Base-by-base conservation (phyloP, 2,329 filamentous ascomycete genomes). In the Ascochyta viciae-villosae region DNA sequence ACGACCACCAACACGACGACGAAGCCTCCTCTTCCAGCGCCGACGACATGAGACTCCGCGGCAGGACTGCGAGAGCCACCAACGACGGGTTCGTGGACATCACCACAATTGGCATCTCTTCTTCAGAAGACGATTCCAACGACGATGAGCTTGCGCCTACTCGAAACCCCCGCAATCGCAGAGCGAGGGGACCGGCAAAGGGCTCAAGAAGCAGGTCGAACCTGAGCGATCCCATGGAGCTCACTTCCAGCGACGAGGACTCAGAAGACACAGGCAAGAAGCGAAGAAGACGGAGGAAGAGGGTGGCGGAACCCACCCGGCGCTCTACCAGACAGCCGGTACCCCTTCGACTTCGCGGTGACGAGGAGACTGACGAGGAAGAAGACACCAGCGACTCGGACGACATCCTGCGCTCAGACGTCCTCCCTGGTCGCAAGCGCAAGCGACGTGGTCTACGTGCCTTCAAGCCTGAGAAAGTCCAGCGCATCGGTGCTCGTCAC, bases 341-440 rank as follows among this genome's bases (percentile, higher is more conserved):
- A 1, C 45, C 59, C n/a, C 23, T 57, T 1, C 61, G 52, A 19
- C 40, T 29, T 3, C 62, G 65, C 24, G 58, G 66, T 9, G 57
- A 65, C 1, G 60, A 62, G 2, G 62, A 64, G n/a, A 49, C 16
- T n/a, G 48, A 65, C 16, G 70, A 71, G 9, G 69, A 70, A 1
- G 65, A 71, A 4, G 71, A 76, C 8, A 69, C 70, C 5, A 70
- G 73, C 8, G 61, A 67, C 22, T 74, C 69, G 0, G 68, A 63
- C 41, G 66, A 72, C 34, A 71, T 76, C 34, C 68, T 81, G 5
- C 71, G 67, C 12, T 82, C 80, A 23, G 78, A 81, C 55, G 55
- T 82, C 5, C 41, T 73, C 3, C 68, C 68, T 12, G 52, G 64
- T 5, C 71, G 72, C n/a, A 78, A 77, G 60, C 75, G 78, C 23